These are phyloP conservation scores for Mycena galopus DNA, from an alignment of 768 basidiomycete species.

Conservation along the genomic window DNA sequence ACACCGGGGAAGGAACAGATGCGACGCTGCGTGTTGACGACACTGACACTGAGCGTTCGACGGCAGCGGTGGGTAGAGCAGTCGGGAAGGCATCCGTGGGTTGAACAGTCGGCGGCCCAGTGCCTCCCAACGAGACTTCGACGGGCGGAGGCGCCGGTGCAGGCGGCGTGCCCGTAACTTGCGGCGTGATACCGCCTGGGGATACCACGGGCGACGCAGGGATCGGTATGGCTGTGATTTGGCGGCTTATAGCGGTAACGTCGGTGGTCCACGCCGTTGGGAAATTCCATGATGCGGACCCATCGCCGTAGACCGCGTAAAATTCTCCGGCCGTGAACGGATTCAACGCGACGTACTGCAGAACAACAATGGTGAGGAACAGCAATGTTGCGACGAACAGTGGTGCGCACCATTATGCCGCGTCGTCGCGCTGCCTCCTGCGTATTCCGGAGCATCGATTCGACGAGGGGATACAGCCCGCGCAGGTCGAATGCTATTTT, in stretches of 20 bases:
- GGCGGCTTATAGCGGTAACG: background rate
- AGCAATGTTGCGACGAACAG: background rate
- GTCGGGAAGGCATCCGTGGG: too few species aligned
- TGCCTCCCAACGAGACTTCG: too few species aligned
- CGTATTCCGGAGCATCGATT: constrained; percentile 18
- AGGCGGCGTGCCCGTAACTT: background rate
- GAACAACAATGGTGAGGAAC: background rate
- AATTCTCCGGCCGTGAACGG: background rate
- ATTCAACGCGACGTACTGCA: background rate
- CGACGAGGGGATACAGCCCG: constrained; percentile 27
- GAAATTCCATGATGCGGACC: background rate
- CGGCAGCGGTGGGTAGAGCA: too few species aligned
- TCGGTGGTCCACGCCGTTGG: constrained; percentile 1
- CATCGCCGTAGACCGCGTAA: constrained; percentile 11
- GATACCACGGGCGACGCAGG: background rate
- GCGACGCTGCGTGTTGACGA: too few species aligned
- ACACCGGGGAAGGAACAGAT: too few species aligned
- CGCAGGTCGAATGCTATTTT: constrained; percentile 21
- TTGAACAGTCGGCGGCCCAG: too few species aligned
- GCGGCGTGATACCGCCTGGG: background rate
- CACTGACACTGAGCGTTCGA: too few species aligned
- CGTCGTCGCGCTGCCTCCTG: constrained; percentile 3
- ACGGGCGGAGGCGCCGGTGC: background rate
- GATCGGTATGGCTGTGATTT: background rate
- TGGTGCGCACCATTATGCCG: constrained; percentile 16